phyloP scores from a whole-genome alignment of 225 moss, liverwort and hornwort species.

The Asterella californica region DNA sequence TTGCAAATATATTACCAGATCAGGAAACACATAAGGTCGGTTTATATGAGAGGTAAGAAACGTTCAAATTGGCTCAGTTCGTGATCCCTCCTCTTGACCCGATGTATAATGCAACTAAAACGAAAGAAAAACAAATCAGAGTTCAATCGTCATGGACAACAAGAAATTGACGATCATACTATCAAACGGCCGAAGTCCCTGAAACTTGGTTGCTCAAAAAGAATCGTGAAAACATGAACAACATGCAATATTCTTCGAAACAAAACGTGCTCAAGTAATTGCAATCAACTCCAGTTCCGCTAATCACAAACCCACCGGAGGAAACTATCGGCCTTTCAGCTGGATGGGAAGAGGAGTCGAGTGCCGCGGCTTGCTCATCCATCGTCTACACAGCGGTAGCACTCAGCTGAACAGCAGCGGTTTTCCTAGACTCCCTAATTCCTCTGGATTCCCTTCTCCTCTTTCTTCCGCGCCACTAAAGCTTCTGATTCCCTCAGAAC shows the following conservation, averaged over 20 bases:
- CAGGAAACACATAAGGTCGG: too few species aligned
- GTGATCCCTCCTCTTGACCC: too few species aligned
- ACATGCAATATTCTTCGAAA: background rate
- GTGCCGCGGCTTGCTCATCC: slow-evolving; percentile 16
- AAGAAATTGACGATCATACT: background rate
- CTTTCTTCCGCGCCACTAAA: background rate
- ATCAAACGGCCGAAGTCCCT: background rate
- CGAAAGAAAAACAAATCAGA: background rate
- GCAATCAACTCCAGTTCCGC: background rate
- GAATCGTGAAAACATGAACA: background rate
- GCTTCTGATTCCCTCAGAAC: background rate
- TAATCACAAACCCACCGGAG: background rate
- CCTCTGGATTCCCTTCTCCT: background rate
- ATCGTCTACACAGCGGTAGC: background rate
- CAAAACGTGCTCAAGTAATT: background rate
- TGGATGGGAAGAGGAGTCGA: slow-evolving; percentile 3
- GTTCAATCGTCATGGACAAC: too few species aligned
- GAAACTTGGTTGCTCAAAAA: background rate
- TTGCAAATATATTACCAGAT: too few species aligned
- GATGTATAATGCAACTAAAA: too few species aligned
- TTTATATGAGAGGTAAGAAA: too few species aligned
- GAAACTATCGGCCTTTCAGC: background rate
- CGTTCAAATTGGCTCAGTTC: too few species aligned
- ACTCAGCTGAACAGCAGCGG: background rate
- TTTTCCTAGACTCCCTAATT: background rate